A percentile compares a stretch with the other conserved stretches of the same genome.
phyloP scores from a whole-genome alignment of 169 alveolate genomes.

The Plasmodium coatneyi region DNA sequence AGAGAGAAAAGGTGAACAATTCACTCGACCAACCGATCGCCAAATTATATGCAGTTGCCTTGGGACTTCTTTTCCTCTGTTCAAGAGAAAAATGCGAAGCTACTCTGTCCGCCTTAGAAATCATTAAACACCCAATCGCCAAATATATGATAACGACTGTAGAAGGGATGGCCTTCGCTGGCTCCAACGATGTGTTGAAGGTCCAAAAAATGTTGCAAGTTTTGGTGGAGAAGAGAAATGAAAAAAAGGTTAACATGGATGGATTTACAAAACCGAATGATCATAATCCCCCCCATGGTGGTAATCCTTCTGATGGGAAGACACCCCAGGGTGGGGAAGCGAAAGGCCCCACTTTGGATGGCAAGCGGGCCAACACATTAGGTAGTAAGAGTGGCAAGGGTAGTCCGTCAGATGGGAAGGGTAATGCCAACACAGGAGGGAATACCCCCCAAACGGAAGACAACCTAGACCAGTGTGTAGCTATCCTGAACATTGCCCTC shows the following conservation, averaged over 20 bases:
- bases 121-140: slow-evolving; percentile 85
- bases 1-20: slow-evolving; percentile 79
- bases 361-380: not conserved
- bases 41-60: slow-evolving; percentile 83
- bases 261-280: slow-evolving; percentile 68
- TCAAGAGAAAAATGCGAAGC: slow-evolving; percentile 93
- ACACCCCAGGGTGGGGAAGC: not conserved
- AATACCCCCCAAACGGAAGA: slow-evolving; percentile 64
- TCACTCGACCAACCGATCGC: slow-evolving; percentile 22
- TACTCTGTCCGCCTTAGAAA: slow-evolving; percentile 89
- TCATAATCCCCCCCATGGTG: slow-evolving; percentile 28
- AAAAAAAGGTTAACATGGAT: slow-evolving; percentile 25
- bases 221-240: slow-evolving; percentile 86
- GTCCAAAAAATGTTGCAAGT: slow-evolving; percentile 94
- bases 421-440: slow-evolving; percentile 32
- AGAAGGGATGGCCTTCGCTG: slow-evolving; percentile 98
- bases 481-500: slow-evolving; percentile 95
- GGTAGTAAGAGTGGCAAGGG: not conserved
- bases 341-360: not conserved
- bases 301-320: slow-evolving; percentile 6
- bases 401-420: not conserved
- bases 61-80: slow-evolving; percentile 94
- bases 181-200: slow-evolving; percentile 98
- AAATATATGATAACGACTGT: slow-evolving; percentile 87
- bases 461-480: slow-evolving; percentile 85